Base-by-base conservation (phyloP, 306 rosid genomes). In the Morella rubra region DNA sequence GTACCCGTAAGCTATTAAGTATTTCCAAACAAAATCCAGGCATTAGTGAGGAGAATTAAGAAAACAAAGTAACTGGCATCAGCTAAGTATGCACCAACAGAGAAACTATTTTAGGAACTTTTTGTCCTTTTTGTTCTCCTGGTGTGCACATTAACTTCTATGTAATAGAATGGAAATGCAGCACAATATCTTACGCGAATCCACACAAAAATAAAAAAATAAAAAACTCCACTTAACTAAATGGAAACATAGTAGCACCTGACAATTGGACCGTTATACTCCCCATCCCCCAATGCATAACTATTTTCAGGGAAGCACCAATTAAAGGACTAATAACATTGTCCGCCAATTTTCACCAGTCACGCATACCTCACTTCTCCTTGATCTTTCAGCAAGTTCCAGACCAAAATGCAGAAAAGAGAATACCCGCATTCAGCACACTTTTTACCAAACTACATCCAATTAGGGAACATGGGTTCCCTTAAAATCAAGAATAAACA, bases 401-500 rank as follows among this genome's bases (percentile, higher is more conserved):
- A 46, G 54, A 55, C 11, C 70, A 71, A 40, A 18, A 51, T 51
- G 74, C 65, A 72, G 49, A 16, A 66, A 27, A 67, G 37, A 10
- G 41, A 74, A 44, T 6, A 44, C 68, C 19, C 27, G 15, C 51
- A 70, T 16, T 44, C 58, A 51, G 44, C 50, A 65, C 75, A 49
- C 61, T 77, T 37, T 52, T 66, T 49, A 12, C 54, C 66, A 77
- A 11, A 66, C 3, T 32, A 67, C 72, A 76, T 52, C 37, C 60
- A 45, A 54, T 12, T 81, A 10, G n/a, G 18, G 46, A 7, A 42
- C 75, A 65, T 24, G 81, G 77, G 69, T 40, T 47, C 44, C 14
- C 66, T 4, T 42, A 24, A 72, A 44, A 66, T 67, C 19, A 20
- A 81, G 73, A 72, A 54, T 16, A 55, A 47, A 76, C n/a, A 32